phyloP scores from a whole-genome alignment of 2,329 filamentous ascomycete genomes.

The Epichloe brachyelytri region DNA sequence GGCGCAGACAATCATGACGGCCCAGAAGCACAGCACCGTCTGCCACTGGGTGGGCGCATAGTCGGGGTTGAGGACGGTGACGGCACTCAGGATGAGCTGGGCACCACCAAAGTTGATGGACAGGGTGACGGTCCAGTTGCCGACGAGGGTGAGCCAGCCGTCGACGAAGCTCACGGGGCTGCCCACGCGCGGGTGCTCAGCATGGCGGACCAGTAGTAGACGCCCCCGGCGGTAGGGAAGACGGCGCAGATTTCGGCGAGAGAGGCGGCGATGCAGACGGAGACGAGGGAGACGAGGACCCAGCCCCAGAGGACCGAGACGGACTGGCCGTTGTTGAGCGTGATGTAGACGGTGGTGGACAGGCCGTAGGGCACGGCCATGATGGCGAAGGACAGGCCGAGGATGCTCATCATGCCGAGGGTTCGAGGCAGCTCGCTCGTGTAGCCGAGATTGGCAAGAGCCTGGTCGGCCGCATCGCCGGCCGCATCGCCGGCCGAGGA shows the following conservation, averaged over 20 bases:
- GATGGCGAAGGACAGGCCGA: slow-evolving; percentile 37
- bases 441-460: slow-evolving; percentile 35
- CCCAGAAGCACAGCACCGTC: slow-evolving; percentile 63
- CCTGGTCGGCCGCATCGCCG: slow-evolving; percentile 24
- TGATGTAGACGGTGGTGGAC: slow-evolving; percentile 33
- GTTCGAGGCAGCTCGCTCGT: slow-evolving; percentile 36
- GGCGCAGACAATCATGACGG: slow-evolving; percentile 49
- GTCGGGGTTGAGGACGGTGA: slow-evolving; percentile 49
- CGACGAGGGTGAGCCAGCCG: slow-evolving; percentile 61
- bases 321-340: slow-evolving; percentile 58
- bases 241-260: slow-evolving; percentile 61
- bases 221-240: slow-evolving; percentile 46
- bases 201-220: slow-evolving; percentile 64
- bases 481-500: slow-evolving; percentile 9
- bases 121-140: slow-evolving; percentile 58
- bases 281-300: slow-evolving; percentile 50
- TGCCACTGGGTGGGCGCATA: slow-evolving; percentile 54
- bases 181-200: slow-evolving; percentile 49
- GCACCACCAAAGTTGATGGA: slow-evolving; percentile 61
- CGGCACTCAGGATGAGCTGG: slow-evolving; percentile 54
- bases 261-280: slow-evolving; percentile 56
- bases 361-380: slow-evolving; percentile 38
- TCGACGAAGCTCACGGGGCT: slow-evolving; percentile 56
- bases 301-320: slow-evolving; percentile 65
- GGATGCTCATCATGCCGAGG: slow-evolving; percentile 35